Evolutionary conservation across 176 grass and related monocot species (phyloP).

Genomic region (Puya raimondii): DNA sequence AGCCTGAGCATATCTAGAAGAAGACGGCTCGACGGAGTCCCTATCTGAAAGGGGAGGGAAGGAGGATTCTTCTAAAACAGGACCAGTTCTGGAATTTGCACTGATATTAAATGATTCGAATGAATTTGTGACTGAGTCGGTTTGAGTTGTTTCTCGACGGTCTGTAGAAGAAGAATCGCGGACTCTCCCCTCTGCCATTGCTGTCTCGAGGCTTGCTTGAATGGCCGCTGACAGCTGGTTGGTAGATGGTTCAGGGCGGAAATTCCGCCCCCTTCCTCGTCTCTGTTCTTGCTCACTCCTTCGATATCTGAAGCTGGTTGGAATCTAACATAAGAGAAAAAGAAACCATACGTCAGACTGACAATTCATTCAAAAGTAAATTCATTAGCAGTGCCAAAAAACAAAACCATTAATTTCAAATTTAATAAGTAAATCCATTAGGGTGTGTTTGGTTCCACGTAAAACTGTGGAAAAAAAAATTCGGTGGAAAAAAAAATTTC

Average conservation of each 20-base stretch:
- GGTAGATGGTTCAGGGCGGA: conserved; percentile 30
- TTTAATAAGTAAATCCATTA: too few relatives aligned
- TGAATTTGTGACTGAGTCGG: conserved; percentile 27
- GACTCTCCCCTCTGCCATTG: conserved; percentile 2
- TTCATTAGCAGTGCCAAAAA: not conserved
- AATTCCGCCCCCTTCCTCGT: conserved; percentile 51
- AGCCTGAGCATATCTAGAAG: conserved; percentile 55
- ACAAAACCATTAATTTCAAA: too few relatives aligned
- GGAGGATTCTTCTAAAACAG: conserved; percentile 47
- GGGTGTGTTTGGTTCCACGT: too few relatives aligned
- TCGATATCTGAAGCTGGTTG: conserved; percentile 91
- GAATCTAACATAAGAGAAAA: conserved; percentile 49
- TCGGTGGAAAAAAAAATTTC: too few relatives aligned
- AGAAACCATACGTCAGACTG: not conserved
- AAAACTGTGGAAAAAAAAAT: too few relatives aligned
- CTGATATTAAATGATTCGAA: conserved; percentile 32
- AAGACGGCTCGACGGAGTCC: conserved; percentile 38
- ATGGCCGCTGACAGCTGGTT: conserved; percentile 27
- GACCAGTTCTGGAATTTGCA: conserved; percentile 28
- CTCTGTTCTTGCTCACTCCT: conserved; percentile 69
- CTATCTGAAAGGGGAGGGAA: conserved; percentile 82
- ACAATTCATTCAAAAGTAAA: not conserved
- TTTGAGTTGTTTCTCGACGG: conserved; percentile 12
- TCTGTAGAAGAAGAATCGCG: conserved; percentile 11
- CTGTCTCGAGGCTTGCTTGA: conserved; percentile 35